Base-by-base conservation (phyloP, 2,329 filamentous ascomycete species). In the Alternaria gaisen region DNA sequence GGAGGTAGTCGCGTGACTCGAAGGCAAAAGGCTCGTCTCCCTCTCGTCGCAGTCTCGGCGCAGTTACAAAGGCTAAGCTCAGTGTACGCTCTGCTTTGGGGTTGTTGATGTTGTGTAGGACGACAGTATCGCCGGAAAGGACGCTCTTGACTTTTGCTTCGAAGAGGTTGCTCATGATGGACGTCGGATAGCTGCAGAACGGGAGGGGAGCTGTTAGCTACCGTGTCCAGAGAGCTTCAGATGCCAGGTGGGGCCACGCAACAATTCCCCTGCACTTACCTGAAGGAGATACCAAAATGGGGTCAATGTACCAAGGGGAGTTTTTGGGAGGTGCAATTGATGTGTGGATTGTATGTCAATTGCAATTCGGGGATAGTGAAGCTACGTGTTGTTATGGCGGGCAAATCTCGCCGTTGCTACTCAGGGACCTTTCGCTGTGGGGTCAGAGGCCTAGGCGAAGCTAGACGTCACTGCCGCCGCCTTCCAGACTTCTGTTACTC, bases 21-120 rank as follows among this genome's bases (percentile, higher is more conserved):
- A 97, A 99, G 60, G 92, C 93, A 76, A 91, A 96, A 38, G 91
- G 89, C 86, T 97, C 94, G 74, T 97, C 94, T 59, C 92, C 93
- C 71, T 97, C 94, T 80, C 93, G 90, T 82, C 86, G 90, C 78
- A 97, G 79, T 76, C 94, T 90, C 4, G 95, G 95, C 51, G 94
- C 93, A 60, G 90, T 91, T 69, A 98, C 93, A 81, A 93, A 98
- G 72, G 95, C 95, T 67, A 99, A 85, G 75, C 93, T 97, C 72
- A 99, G 86, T 53, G 87, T 92, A 73, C 93, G 91, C 83, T 98
- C 95, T 79, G 90, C 88, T 67, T 88, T 85, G 36, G 91, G 90
- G 78, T 96, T 94, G 80, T 89, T 90, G 76, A 92, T 85, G 80
- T 91, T 93, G 72, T 90, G 88, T 74, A 98, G 84, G 67, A 98